These are phyloP conservation scores for Mycocentrospora acerina DNA, from an alignment of 2,329 filamentous ascomycete genomes.

Conservation along the genomic window DNA sequence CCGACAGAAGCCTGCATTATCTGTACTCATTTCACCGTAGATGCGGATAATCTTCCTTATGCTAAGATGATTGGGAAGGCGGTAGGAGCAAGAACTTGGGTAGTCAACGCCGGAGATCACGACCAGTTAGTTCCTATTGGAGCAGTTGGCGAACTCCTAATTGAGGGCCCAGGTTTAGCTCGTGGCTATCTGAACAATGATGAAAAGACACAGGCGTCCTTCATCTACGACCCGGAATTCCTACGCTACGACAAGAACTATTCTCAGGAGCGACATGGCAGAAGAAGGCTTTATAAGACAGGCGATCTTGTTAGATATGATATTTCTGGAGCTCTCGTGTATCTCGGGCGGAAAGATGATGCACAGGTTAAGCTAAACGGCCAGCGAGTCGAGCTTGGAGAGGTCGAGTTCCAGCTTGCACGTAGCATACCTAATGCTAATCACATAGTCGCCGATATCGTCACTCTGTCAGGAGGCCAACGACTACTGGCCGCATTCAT, in stretches of 20 bases:
- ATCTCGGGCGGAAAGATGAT: slow-evolving; percentile 7
- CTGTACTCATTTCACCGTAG: too few relatives aligned
- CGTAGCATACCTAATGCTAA: too few relatives aligned
- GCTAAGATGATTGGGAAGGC: too few relatives aligned
- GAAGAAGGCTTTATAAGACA: neutral
- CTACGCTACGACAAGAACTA: too few relatives aligned
- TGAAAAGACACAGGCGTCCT: slow-evolving; percentile 1
- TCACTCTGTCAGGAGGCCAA: too few relatives aligned
- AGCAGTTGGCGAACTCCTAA: slow-evolving; percentile 51
- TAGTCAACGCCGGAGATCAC: slow-evolving; percentile 15
- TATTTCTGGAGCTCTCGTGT: neutral
- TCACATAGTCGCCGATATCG: too few relatives aligned
- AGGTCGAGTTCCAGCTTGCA: slow-evolving; percentile 2
- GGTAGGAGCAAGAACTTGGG: too few relatives aligned
- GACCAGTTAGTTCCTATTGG: slow-evolving; percentile 9
- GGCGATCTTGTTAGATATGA: neutral
- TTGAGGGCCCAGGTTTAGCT: slow-evolving; percentile 53
- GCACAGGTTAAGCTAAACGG: neutral
- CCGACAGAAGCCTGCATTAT: too few relatives aligned
- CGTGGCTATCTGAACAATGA: slow-evolving; percentile 18
- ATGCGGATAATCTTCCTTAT: too few relatives aligned
- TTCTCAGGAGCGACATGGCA: too few relatives aligned
- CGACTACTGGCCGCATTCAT: too few relatives aligned
- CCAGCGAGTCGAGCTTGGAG: neutral
- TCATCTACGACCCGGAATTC: slow-evolving; percentile 3